Evolutionary conservation across 306 rosid species (phyloP).

Genomic region (Spatholobus suberectus): DNA sequence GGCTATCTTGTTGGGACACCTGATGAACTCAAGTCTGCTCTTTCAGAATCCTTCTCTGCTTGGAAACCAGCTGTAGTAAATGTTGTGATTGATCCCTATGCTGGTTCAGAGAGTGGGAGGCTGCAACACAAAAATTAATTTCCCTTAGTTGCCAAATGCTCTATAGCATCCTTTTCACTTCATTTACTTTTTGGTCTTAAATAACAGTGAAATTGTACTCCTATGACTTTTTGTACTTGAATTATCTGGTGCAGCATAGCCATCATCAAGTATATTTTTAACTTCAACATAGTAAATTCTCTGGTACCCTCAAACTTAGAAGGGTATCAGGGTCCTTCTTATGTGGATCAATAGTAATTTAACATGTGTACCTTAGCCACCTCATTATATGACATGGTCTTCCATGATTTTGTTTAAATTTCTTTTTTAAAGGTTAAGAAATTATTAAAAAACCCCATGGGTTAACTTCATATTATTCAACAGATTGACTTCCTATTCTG

Average conservation of each 20-base stretch:
- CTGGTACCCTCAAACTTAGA: background rate
- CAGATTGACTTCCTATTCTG: background rate
- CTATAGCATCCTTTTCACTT: background rate
- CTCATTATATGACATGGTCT: background rate
- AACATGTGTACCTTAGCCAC: background rate
- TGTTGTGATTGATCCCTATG: constrained; percentile 83
- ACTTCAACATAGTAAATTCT: background rate
- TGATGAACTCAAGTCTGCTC: constrained; percentile 76
- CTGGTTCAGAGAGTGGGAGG: constrained; percentile 97
- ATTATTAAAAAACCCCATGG: background rate
- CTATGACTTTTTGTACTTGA: background rate
- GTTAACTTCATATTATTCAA: background rate
- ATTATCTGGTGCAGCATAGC: constrained; percentile 3
- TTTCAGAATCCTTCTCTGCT: constrained; percentile 77
- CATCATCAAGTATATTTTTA: background rate
- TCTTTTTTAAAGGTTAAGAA: background rate
- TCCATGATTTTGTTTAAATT: background rate
- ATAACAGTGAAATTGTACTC: background rate
- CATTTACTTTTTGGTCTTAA: background rate
- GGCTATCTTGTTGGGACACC: constrained; percentile 83
- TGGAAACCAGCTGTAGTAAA: constrained; percentile 82
- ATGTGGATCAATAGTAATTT: background rate
- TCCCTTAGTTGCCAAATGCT: background rate
- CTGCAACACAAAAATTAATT: constrained; percentile 88
- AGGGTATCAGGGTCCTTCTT: background rate